Percentiles rank a stretch among this genome's conserved stretches.
Evolutionary conservation across 139 green algal species (phyloP).

Genomic region (Volvox reticuliferus): DNA sequence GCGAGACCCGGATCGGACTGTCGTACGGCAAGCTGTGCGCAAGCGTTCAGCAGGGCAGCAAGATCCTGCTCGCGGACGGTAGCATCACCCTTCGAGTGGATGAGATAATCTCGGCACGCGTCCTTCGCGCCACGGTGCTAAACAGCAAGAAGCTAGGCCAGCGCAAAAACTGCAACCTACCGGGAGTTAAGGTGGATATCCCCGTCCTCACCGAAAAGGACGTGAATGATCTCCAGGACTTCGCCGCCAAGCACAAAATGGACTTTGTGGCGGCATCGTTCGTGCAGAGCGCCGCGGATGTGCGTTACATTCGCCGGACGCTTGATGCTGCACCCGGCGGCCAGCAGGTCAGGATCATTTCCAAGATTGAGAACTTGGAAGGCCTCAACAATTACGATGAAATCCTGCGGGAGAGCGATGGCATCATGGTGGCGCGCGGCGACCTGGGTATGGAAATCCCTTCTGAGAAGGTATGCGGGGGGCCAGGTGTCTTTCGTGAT

Average conservation of each 20-base stretch:
- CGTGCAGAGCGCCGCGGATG: constrained; percentile 65
- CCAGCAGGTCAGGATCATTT: constrained; percentile 68
- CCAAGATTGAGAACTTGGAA: constrained; percentile 80
- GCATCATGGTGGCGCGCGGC: constrained; percentile 85
- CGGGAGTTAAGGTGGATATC: constrained; percentile 79
- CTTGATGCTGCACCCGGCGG: constrained; percentile 53
- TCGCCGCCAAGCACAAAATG: constrained; percentile 70
- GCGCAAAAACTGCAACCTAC: constrained; percentile 74
- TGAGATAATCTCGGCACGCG: constrained; percentile 56
- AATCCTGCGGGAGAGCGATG: constrained; percentile 79
- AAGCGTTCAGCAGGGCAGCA: constrained; percentile 64
- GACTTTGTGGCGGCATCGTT: constrained; percentile 70
- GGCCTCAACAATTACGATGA: constrained; percentile 77
- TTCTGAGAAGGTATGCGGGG: constrained; percentile 62
- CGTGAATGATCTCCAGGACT: constrained; percentile 77
- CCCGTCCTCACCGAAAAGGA: constrained; percentile 81
- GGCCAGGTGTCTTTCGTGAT: too few relatives aligned
- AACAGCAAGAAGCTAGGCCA: constrained; percentile 59
- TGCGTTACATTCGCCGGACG: constrained; percentile 65
- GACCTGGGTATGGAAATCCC: constrained; percentile 84
- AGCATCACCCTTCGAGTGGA: constrained; percentile 65
- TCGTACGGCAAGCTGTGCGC: constrained; percentile 70
- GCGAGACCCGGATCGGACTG: constrained; percentile 70
- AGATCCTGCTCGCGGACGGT: constrained; percentile 76
- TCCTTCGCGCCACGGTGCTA: constrained; percentile 53